These are phyloP conservation scores for Pythium vanterpoolii DNA, from an alignment of 352 stramenopile species.

Conservation along the genomic window DNA sequence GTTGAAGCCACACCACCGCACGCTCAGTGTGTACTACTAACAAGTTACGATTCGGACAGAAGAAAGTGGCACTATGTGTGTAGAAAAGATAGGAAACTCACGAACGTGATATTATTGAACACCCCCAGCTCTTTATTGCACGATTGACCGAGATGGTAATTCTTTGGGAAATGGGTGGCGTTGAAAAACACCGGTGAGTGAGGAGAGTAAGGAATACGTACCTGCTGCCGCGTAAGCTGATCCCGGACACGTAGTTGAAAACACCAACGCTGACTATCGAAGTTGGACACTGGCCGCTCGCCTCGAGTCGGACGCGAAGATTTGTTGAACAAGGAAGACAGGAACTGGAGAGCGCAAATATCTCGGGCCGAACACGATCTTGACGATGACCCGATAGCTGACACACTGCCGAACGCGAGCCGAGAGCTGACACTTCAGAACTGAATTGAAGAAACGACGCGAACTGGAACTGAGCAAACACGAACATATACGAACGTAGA, in stretches of 20 bases:
- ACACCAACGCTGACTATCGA: not conserved
- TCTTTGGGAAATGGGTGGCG: constrained; percentile 10
- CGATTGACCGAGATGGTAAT: not conserved
- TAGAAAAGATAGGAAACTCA: no score
- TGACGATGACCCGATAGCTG: not conserved
- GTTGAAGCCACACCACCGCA: constrained; percentile 80
- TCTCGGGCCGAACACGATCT: not conserved
- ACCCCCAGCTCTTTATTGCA: no score
- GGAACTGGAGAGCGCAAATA: not conserved
- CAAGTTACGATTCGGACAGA: not conserved
- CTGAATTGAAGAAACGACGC: not conserved
- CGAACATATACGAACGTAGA: not conserved
- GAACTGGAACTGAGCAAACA: not conserved
- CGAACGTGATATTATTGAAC: no score
- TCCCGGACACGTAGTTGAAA: not conserved
- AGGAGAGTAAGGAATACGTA: not conserved
- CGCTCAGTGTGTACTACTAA: constrained; percentile 85
- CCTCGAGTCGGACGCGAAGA: not conserved
- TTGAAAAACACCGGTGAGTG: constrained; percentile 20
- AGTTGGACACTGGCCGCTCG: no score
- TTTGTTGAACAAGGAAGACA: no score
- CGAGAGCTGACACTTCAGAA: not conserved
- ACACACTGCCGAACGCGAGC: not conserved
- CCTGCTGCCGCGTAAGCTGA: not conserved
- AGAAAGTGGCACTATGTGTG: no score